phyloP scores from a whole-genome alignment of 331 rosid genomes.

The Quercus phellos region DNA sequence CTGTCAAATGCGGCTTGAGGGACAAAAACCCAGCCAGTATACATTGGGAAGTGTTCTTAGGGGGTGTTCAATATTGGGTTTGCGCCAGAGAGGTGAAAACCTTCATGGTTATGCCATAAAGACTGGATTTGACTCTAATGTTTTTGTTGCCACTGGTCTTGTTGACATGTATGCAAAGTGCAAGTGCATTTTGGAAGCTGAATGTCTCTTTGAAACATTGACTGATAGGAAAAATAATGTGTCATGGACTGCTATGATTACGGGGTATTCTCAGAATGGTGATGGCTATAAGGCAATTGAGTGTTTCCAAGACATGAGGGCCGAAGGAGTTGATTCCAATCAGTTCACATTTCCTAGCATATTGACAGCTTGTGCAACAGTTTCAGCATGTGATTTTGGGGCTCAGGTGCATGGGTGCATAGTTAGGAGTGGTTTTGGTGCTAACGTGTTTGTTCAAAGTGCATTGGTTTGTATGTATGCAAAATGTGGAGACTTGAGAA shows the following conservation, averaged over 20 bases:
- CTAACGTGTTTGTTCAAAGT: constrained; percentile 67
- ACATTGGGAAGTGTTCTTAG: constrained; percentile 58
- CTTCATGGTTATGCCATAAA: constrained; percentile 59
- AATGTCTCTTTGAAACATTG: constrained; percentile 44
- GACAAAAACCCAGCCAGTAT: constrained; percentile 53
- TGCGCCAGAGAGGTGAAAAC: constrained; percentile 50
- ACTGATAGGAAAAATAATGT: constrained; percentile 50
- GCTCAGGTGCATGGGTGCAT: constrained; percentile 62
- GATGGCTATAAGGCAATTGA: constrained; percentile 49
- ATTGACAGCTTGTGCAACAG: constrained; percentile 62
- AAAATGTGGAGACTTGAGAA: constrained; percentile 55
- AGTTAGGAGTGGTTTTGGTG: constrained; percentile 54
- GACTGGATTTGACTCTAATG: constrained; percentile 43
- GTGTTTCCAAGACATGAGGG: constrained; percentile 49
- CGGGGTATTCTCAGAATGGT: constrained; percentile 76
- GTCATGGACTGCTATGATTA: constrained; percentile 69
- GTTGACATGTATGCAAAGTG: constrained; percentile 83
- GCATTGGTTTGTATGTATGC: constrained; percentile 71
- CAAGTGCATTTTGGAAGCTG: constrained; percentile 54
- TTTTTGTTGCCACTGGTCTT: constrained; percentile 59
- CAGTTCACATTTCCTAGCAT: constrained; percentile 70
- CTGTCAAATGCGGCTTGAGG: constrained; percentile 55
- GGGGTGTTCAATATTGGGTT: constrained; percentile 49
- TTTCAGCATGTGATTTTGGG: constrained; percentile 50
- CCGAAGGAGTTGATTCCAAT: constrained; percentile 47